A percentile compares a stretch with the other conserved stretches of the same genome.
Evolutionary conservation across 208 protist genomes (phyloP).

Genomic region (Borovskyia barvae): DNA sequence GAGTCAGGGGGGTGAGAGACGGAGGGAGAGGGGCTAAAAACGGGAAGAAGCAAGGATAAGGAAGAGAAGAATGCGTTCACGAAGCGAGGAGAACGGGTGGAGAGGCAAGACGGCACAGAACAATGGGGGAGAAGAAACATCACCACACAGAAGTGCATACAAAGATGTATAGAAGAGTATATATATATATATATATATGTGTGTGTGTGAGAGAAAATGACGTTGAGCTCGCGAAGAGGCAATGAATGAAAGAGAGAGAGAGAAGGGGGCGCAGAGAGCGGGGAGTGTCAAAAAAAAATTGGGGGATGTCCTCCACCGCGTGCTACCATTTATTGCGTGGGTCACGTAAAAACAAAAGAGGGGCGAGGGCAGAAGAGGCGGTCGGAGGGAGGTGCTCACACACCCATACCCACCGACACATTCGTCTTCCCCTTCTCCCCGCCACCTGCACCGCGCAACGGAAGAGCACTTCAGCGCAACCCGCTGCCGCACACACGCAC

Average conservation of each 20-base stretch:
- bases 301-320: too few relatives aligned
- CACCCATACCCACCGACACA: too few relatives aligned
- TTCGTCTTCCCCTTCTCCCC: too few relatives aligned
- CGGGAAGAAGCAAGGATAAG: slow-evolving; percentile 1
- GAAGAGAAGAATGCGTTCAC: neutral
- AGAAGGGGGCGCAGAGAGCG: neutral
- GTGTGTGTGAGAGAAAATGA: too few relatives aligned
- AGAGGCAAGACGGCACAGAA: neutral
- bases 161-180: too few relatives aligned
- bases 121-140: slow-evolving; percentile 1
- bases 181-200: too few relatives aligned
- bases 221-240: too few relatives aligned
- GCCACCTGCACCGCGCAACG: too few relatives aligned
- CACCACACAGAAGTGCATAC: too few relatives aligned
- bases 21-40: neutral
- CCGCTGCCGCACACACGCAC: neutral
- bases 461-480: too few relatives aligned
- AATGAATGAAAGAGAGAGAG: slow-evolving; percentile 11
- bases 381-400: slow-evolving; percentile 1
- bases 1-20: neutral
- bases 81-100: neutral
- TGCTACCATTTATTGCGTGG: slow-evolving; percentile 6
- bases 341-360: slow-evolving; percentile 12
- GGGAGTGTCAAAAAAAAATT: slow-evolving; percentile 6
- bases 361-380: slow-evolving; percentile 1